These are phyloP conservation scores for Trypanosoma brucei DNA, from an alignment of 208 protist genomes.

Conservation along the genomic window DNA sequence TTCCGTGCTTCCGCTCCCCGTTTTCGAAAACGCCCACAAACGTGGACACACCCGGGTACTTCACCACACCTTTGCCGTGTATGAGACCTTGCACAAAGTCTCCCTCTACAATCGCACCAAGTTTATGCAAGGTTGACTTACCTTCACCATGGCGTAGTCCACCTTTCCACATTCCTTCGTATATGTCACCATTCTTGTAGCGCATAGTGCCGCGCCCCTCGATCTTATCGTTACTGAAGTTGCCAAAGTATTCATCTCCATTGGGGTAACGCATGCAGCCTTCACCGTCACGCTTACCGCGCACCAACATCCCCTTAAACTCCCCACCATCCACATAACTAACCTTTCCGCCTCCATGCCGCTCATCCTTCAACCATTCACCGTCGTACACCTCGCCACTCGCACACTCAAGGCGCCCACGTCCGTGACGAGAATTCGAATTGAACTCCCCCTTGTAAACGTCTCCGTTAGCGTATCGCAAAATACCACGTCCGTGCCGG, in stretches of 20 bases:
- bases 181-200: slow-evolving; percentile 42
- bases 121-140: slow-evolving; percentile 74
- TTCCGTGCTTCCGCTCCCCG: slow-evolving; percentile 68
- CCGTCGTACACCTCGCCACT: slow-evolving; percentile 85
- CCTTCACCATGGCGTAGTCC: slow-evolving; percentile 84
- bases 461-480: slow-evolving; percentile 75
- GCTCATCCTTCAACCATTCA: slow-evolving; percentile 62
- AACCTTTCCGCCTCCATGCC: slow-evolving; percentile 70
- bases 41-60: slow-evolving; percentile 55
- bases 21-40: slow-evolving; percentile 78
- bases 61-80: slow-evolving; percentile 69
- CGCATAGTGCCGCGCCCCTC: slow-evolving; percentile 47
- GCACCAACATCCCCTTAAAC: slow-evolving; percentile 68
- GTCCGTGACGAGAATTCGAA: slow-evolving; percentile 68
- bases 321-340: slow-evolving; percentile 49
- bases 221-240: slow-evolving; percentile 58
- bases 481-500: slow-evolving; percentile 64
- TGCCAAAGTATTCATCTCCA: slow-evolving; percentile 85
- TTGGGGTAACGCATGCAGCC: slow-evolving; percentile 76
- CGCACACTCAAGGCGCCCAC: slow-evolving; percentile 70
- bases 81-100: slow-evolving; percentile 83
- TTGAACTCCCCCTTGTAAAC: slow-evolving; percentile 78
- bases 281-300: slow-evolving; percentile 67
- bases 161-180: slow-evolving; percentile 70
- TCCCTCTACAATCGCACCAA: slow-evolving; percentile 61